Conservation (phyloP, 1,284 basidiomycete species). For the Tilletia indica region DNA sequence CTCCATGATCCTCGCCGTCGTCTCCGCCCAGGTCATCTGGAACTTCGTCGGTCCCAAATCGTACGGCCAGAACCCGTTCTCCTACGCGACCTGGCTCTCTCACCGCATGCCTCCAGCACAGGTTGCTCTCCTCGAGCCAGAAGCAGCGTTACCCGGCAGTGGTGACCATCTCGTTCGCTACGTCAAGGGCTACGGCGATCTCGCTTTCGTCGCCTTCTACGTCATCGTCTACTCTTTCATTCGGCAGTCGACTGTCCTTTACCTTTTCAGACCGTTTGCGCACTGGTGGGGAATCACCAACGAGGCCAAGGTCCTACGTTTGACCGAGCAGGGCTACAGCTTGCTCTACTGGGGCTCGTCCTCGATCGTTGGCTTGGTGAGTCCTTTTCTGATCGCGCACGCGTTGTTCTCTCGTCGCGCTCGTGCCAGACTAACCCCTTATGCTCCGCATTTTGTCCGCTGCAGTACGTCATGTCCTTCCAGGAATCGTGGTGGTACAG, state of each 20-base stretch:
- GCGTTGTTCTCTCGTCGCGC: background rate
- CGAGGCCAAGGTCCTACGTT: slow-evolving; percentile 45
- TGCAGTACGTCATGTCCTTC: slow-evolving; percentile 76
- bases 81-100: slow-evolving; percentile 73
- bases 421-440: slow-evolving; percentile 42
- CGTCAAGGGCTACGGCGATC: slow-evolving; percentile 61
- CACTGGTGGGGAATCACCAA: slow-evolving; percentile 51
- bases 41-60: slow-evolving; percentile 68
- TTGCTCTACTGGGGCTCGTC: slow-evolving; percentile 51
- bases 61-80: slow-evolving; percentile 71
- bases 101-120: slow-evolving; percentile 62
- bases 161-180: slow-evolving; percentile 30
- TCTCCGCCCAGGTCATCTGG: slow-evolving; percentile 60
- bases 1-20: slow-evolving; percentile 69
- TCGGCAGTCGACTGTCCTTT: slow-evolving; percentile 73
- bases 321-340: slow-evolving; percentile 53
- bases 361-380: slow-evolving; percentile 37
- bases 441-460: slow-evolving; percentile 57
- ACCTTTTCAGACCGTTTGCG: slow-evolving; percentile 71
- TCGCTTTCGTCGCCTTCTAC: slow-evolving; percentile 80
- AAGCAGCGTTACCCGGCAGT: slow-evolving; percentile 19
- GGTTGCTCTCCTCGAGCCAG: slow-evolving; percentile 58
- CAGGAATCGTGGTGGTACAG: slow-evolving; percentile 85
- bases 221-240: slow-evolving; percentile 88
- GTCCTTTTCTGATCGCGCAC: background rate